phyloP scores from a whole-genome alignment of 2,329 filamentous ascomycete genomes.

The Malbranchea zuffiana region DNA sequence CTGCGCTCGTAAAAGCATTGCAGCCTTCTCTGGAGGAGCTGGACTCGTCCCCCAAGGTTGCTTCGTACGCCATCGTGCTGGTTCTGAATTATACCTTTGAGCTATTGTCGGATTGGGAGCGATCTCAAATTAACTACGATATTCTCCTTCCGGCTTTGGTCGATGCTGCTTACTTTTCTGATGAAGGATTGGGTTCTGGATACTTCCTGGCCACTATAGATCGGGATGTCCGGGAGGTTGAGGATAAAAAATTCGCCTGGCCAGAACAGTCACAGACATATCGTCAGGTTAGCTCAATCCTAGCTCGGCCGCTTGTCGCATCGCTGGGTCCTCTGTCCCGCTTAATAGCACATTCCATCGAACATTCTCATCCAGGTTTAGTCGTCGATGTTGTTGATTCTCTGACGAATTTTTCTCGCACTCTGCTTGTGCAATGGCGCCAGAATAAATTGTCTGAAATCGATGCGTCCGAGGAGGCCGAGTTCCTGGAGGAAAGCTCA shows the following conservation, averaged over 20 bases:
- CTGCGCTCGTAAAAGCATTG: slow-evolving; percentile 60
- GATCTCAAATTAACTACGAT: slow-evolving; percentile 53
- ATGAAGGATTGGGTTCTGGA: slow-evolving; percentile 63
- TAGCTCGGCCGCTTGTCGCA: slow-evolving; percentile 47
- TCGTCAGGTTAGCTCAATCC: slow-evolving; percentile 44
- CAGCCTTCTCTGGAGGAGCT: slow-evolving; percentile 60
- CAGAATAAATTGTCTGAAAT: slow-evolving; percentile 62
- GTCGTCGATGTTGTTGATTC: slow-evolving; percentile 44
- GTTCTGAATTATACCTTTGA: slow-evolving; percentile 69
- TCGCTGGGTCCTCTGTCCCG: slow-evolving; percentile 53
- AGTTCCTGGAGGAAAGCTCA: slow-evolving; percentile 55
- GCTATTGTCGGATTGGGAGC: slow-evolving; percentile 52
- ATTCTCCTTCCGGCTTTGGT: slow-evolving; percentile 59
- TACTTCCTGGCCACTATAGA: slow-evolving; percentile 63
- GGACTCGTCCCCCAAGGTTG: slow-evolving; percentile 41
- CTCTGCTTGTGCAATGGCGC: slow-evolving; percentile 61
- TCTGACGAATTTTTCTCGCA: slow-evolving; percentile 55
- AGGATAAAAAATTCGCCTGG: slow-evolving; percentile 54
- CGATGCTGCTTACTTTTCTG: slow-evolving; percentile 55
- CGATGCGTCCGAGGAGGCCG: slow-evolving; percentile 55
- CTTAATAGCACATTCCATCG: slow-evolving; percentile 51
- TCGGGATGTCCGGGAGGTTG: slow-evolving; percentile 50
- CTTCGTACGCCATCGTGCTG: slow-evolving; percentile 49
- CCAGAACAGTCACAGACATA: slow-evolving; percentile 47
- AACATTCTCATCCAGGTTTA: slow-evolving; percentile 41